phyloP scores from a whole-genome alignment of 2,329 filamentous ascomycete species.

The Diaporthe caulivora region DNA sequence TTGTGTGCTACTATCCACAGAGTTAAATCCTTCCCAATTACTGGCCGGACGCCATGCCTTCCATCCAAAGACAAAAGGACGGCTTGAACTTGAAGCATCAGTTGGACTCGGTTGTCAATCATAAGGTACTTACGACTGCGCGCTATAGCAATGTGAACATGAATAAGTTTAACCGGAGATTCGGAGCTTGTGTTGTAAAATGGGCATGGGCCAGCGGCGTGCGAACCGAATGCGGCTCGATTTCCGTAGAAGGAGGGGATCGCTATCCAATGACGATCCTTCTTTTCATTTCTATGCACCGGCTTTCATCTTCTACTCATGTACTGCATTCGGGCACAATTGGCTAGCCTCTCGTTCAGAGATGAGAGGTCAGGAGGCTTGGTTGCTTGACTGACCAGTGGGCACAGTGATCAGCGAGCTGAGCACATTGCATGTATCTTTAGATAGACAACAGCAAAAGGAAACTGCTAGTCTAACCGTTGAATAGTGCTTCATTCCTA shows the following conservation, averaged over 20 bases:
- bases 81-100: background rate
- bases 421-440: background rate
- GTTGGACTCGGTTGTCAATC: background rate
- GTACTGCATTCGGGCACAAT: background rate
- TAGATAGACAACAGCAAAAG: background rate
- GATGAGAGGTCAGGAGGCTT: background rate
- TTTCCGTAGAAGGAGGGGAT: background rate
- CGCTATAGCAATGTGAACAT: background rate
- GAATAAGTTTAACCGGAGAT: background rate
- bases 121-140: background rate
- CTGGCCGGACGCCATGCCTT: background rate
- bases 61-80: background rate
- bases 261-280: background rate
- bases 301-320: background rate
- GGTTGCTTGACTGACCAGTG: too few species aligned
- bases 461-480: background rate
- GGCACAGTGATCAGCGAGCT: background rate
- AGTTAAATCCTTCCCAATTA: background rate
- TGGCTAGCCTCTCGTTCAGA: too few species aligned
- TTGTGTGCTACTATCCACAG: background rate
- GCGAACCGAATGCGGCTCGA: background rate
- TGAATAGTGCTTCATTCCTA: background rate
- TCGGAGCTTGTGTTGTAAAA: background rate
- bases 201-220: background rate
- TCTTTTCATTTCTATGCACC: background rate